Evolutionary conservation across 2,329 filamentous ascomycete genomes (phyloP), one percentile per base, ranked within the genome.

Genomic region (Fusarium albosuccineum): DNA sequence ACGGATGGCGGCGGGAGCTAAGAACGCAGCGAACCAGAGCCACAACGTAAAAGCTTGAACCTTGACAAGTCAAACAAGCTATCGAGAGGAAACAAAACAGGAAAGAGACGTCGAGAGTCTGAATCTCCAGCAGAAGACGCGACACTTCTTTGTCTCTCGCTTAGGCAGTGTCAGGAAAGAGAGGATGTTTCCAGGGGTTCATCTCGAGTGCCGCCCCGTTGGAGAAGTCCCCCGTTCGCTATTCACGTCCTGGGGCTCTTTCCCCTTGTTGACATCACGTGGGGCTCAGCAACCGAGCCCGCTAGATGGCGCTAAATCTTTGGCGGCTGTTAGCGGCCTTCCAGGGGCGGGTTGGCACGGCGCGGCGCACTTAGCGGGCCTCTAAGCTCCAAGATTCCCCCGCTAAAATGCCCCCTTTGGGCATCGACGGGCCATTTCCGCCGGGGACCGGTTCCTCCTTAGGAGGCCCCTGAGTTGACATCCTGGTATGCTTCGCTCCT

Each of bases 1-100:
- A 53, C 48, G 66, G 66, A 69, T 57, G 59, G 66, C 66, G 57
- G 66, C 66, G 66, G 66, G 67, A 69, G 41, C 66, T 70, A 70
- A 54, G 52, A 66, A 59, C 45, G 52, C 50, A 48, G 52, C 57
- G 40, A 40, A 50, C 54, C 42, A 27, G 49, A 51, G 49, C 36
- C 39, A 58, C 33, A 17, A 22, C 9, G 5, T 40, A 14, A 13
- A 48, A 17, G 33, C 36, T 37, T 29, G 40, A 55, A 54, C 34
- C 42, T 59, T 5, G 29, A 55, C 16, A 16, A 48, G 29, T 48
- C 57, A 40, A 58, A 37, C 33, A 30, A 13, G 16, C 17, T 27
- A 11, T 26, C n/a, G 13, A 36, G n/a, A 34, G 37, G 40, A 26
- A n/a, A 51, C 29, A 49, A 61, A 50, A 29, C 40, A n/a, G 22